phyloP scores from a whole-genome alignment of 441 rosid species.

The Populus tomentosa region DNA sequence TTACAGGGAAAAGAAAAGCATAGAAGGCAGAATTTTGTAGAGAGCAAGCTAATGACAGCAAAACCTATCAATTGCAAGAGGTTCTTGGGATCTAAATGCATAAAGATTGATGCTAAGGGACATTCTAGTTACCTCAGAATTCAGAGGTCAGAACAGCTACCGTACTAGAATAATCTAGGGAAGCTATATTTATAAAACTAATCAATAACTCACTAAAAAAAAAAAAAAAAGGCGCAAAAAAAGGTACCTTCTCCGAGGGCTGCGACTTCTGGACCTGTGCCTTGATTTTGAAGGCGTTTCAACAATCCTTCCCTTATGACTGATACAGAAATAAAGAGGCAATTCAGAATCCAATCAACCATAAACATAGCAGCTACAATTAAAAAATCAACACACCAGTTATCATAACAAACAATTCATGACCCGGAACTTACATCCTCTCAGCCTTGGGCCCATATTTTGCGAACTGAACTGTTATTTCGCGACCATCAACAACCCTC shows the following conservation, averaged over 20 bases:
- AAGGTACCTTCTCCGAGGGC: slow-evolving; percentile 46
- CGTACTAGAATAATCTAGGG: background rate
- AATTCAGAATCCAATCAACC: background rate
- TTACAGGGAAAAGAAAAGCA: background rate
- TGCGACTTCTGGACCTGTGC: slow-evolving; percentile 51
- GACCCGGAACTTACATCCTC: slow-evolving; percentile 42
- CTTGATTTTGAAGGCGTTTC: slow-evolving; percentile 42
- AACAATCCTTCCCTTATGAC: slow-evolving; percentile 50
- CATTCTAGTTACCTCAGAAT: background rate
- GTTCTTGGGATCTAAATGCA: background rate
- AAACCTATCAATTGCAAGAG: background rate
- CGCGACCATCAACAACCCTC: slow-evolving; percentile 63
- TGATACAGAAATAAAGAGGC: slow-evolving; percentile 9
- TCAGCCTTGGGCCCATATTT: slow-evolving; percentile 79
- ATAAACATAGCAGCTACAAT: background rate
- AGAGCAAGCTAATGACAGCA: background rate
- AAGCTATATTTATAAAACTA: background rate
- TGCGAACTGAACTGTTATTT: slow-evolving; percentile 69
- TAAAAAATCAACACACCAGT: background rate
- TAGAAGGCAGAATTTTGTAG: background rate
- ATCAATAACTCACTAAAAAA: background rate
- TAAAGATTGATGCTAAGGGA: background rate
- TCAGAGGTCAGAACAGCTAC: background rate
- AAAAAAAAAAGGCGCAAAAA: background rate
- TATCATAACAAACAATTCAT: background rate